Evolutionary conservation across 176 grass and related monocot species (phyloP), one percentile per base, ranked within the genome.

Genomic region (Oryza brachyantha): DNA sequence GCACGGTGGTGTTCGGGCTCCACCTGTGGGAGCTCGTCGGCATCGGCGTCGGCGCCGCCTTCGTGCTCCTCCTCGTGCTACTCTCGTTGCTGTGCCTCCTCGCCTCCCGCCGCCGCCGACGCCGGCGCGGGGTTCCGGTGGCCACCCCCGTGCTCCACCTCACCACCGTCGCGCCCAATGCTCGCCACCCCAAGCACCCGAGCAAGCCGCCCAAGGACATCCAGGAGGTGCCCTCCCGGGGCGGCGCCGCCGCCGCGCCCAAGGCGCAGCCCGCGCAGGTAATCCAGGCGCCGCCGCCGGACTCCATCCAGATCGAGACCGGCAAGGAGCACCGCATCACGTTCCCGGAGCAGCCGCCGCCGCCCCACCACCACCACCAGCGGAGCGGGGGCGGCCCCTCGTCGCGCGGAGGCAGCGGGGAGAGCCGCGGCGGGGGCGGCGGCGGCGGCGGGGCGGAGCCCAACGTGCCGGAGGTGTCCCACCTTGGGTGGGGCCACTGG

Each of bases 271-370:
- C 84, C 5, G 71, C 81, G 45, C 84, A 87, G 76, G 45, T 81
- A 22, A 64, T 76, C 27, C 83, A 83, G 64, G 31, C 69, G 28
- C 81, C 88, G 73, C 66, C 68, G 50, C 52, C 81, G 41, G 87
- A 86, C 64, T 86, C 83, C 46, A 89, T 91, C 72, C 86, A 81
- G 60, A 92, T 97, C 46, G 93, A 97, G 73, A 97, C 93, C 8
- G 93, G 93, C 13, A 97, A 97, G 82, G 93, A 97, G 69, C 93
- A 97, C 73, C 86, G 91, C 74, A 97, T 97, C 79, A 97, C 90
- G 46, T 97, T 86, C 73, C 91, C 91, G 45, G 93, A 96, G 59
- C 86, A 93, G 63, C 70, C 5, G 42, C 86, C 54, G 42, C 86
- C 62, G 11, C 75, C 75, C 39, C 66, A 89, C 66, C 80, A 85